phyloP scores from a whole-genome alignment of 192 early-diverging fungal species.

The Oehlia diaphana region DNA sequence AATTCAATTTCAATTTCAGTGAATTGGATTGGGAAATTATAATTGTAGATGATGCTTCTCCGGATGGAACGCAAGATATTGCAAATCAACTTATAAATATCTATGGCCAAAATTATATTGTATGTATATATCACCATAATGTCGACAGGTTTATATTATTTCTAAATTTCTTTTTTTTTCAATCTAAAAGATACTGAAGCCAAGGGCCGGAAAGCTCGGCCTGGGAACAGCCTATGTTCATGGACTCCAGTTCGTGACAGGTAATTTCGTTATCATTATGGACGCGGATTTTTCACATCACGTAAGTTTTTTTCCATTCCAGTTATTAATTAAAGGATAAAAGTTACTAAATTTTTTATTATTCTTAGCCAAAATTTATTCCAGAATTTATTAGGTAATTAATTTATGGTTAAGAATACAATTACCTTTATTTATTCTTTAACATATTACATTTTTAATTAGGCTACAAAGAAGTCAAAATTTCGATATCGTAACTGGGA shows the following conservation, averaged over 20 bases:
- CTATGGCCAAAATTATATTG: conserved; percentile 88
- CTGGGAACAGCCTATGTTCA: conserved; percentile 94
- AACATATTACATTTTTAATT: neutral
- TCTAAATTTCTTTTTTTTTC: neutral
- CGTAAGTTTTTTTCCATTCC: conserved; percentile 48
- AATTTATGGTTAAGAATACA: neutral
- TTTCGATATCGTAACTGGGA: conserved; percentile 93
- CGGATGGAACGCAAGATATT: conserved; percentile 93
- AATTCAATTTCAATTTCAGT: conserved; percentile 37
- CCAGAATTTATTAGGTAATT: conserved; percentile 84
- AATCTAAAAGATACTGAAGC: conserved; percentile 70
- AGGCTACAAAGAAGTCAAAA: conserved; percentile 79
- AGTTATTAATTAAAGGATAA: neutral
- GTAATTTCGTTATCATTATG: conserved; percentile 97
- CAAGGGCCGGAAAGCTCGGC: conserved; percentile 94
- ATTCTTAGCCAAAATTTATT: conserved; percentile 88
- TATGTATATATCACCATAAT: conserved; percentile 37
- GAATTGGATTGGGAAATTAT: conserved; percentile 95
- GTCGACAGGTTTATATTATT: neutral
- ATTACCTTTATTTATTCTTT: neutral
- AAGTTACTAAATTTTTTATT: neutral
- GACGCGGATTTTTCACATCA: conserved; percentile 99
- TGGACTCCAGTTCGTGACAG: conserved; percentile 90
- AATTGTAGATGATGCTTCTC: conserved; percentile 93
- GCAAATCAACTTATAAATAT: conserved; percentile 83